Evolutionary conservation across 768 basidiomycete genomes (phyloP).

Genomic region (Tephrocybe sp.): DNA sequence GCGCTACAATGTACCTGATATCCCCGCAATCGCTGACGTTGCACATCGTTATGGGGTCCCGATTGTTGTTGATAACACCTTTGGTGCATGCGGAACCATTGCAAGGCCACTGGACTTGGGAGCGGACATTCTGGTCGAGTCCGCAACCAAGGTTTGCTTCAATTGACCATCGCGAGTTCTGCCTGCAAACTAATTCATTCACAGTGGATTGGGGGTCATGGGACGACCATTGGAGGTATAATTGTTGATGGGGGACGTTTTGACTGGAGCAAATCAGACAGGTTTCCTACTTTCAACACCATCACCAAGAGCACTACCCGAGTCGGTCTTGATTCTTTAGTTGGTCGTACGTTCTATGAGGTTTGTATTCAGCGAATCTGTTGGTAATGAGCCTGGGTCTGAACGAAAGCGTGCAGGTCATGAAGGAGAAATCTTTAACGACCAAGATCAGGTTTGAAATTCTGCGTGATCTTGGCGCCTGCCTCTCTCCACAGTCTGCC

Average conservation of each 20-base stretch:
- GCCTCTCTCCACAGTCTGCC: slow-evolving; percentile 55
- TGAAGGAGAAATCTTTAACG: slow-evolving; percentile 18
- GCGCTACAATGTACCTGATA: slow-evolving; percentile 48
- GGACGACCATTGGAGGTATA: slow-evolving; percentile 66
- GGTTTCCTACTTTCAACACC: slow-evolving; percentile 33
- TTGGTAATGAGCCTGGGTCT: background rate
- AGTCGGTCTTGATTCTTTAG: slow-evolving; percentile 2
- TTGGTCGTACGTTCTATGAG: slow-evolving; percentile 15
- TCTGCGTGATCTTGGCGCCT: slow-evolving; percentile 54
- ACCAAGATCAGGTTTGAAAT: slow-evolving; percentile 43
- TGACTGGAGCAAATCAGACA: slow-evolving; percentile 50
- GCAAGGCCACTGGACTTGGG: slow-evolving; percentile 24
- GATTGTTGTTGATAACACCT: slow-evolving; percentile 65
- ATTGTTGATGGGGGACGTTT: slow-evolving; percentile 63
- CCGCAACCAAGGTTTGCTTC: slow-evolving; percentile 3
- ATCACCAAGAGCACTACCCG: slow-evolving; percentile 5
- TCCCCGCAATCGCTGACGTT: slow-evolving; percentile 60
- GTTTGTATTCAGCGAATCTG: background rate
- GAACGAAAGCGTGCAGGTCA: slow-evolving; percentile 2
- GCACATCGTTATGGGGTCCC: slow-evolving; percentile 63
- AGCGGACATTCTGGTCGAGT: slow-evolving; percentile 36
- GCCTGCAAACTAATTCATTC: slow-evolving; percentile 45
- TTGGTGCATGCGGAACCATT: slow-evolving; percentile 56
- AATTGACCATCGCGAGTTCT: slow-evolving; percentile 26
- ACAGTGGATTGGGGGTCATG: slow-evolving; percentile 71